These are phyloP conservation scores for Straminergon stramineum DNA, from an alignment of 225 moss, liverwort and hornwort species.

Conservation along the genomic window DNA sequence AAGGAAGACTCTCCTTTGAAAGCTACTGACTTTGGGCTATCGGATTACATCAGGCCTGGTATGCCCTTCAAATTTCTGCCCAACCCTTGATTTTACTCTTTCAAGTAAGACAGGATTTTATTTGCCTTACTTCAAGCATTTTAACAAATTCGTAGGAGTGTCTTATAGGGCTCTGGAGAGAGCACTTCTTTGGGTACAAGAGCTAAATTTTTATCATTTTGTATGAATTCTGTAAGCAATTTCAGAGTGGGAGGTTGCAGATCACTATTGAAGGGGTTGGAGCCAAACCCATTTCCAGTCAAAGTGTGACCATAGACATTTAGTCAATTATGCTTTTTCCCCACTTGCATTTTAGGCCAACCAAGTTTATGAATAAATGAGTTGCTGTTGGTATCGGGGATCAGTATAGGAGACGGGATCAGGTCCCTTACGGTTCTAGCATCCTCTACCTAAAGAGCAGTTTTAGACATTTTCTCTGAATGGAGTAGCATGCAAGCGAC, in stretches of 20 bases:
- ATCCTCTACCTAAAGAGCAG: background rate
- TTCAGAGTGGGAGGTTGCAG: background rate
- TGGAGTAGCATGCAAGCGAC: background rate
- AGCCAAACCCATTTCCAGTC: background rate
- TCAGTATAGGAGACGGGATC: background rate
- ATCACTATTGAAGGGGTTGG: background rate
- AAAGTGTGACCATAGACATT: background rate
- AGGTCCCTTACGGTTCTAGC: background rate
- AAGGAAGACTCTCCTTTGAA: constrained; percentile 42
- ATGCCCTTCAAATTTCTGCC: background rate
- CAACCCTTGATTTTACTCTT: background rate
- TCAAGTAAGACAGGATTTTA: background rate
- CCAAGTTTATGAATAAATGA: background rate
- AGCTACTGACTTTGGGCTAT: constrained; percentile 50
- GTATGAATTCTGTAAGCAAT: background rate
- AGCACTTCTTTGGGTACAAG: background rate
- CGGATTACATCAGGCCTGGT: constrained; percentile 51
- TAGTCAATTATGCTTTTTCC: background rate
- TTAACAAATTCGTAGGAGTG: background rate
- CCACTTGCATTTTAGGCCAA: background rate
- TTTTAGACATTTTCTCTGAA: background rate
- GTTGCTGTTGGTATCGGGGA: background rate
- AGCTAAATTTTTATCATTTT: background rate
- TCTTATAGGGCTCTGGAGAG: background rate
- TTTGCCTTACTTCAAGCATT: background rate